These are phyloP conservation scores for Salix brachista DNA, from an alignment of 345 rosid species.

Conservation along the genomic window DNA sequence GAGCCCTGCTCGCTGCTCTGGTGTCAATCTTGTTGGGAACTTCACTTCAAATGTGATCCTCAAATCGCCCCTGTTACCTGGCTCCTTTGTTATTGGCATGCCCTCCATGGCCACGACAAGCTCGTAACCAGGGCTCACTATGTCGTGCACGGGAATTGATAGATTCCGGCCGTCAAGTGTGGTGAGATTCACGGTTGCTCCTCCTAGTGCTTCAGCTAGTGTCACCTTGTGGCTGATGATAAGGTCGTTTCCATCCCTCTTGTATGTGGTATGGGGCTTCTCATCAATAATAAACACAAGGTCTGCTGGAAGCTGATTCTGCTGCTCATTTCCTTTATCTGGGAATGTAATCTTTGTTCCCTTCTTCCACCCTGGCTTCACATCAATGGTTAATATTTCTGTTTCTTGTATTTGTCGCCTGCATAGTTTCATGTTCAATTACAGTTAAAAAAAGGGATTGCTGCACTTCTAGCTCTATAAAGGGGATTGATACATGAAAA, in stretches of 20 bases:
- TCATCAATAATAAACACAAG: slow-evolving; percentile 83
- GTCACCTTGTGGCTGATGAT: slow-evolving; percentile 47
- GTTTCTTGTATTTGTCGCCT: slow-evolving; percentile 72
- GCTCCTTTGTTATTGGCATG: slow-evolving; percentile 88
- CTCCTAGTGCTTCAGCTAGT: slow-evolving; percentile 84
- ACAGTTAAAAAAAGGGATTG: not conserved
- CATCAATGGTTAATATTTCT: slow-evolving; percentile 78
- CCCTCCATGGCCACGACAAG: slow-evolving; percentile 74
- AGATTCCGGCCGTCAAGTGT: slow-evolving; percentile 67
- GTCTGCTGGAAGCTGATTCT: slow-evolving; percentile 86
- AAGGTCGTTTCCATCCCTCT: slow-evolving; percentile 84
- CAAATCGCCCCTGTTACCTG: slow-evolving; percentile 65
- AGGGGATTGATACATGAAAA: not conserved
- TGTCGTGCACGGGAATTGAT: slow-evolving; percentile 56
- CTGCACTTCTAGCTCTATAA: not conserved
- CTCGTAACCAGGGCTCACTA: slow-evolving; percentile 80
- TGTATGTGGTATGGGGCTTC: slow-evolving; percentile 64
- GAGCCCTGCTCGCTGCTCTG: slow-evolving; percentile 72
- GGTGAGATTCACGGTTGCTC: slow-evolving; percentile 49
- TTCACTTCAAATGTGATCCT: slow-evolving; percentile 78
- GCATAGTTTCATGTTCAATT: slow-evolving; percentile 9
- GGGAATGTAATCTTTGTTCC: slow-evolving; percentile 94
- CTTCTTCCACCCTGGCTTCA: slow-evolving; percentile 97
- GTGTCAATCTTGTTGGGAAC: slow-evolving; percentile 68
- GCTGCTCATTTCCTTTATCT: slow-evolving; percentile 89